Evolutionary conservation across 371 early-diverging fungal species (phyloP).

Genomic region (Actinomucor elegans): DNA sequence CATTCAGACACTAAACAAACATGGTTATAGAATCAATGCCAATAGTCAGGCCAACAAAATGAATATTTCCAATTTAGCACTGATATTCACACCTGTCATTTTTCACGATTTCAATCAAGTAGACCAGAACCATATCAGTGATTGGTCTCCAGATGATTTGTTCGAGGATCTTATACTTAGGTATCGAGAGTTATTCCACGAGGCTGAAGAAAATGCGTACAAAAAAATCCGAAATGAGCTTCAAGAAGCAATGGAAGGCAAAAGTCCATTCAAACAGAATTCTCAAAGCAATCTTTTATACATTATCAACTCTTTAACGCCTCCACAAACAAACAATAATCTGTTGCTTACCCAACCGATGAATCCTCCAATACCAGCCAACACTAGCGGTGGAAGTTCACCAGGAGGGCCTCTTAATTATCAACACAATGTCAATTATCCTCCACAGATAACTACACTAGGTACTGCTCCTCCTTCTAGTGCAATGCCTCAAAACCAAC

Average conservation of each 20-base stretch:
- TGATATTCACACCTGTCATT: conserved; percentile 62
- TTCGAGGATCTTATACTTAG: conserved; percentile 32
- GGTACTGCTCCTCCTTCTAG: not conserved
- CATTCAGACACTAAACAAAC: not conserved
- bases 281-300: conserved; percentile 25
- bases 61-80: conserved; percentile 55
- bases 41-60: conserved; percentile 54
- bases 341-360: conserved; percentile 20
- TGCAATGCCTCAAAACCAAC: not conserved
- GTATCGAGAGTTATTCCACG: conserved; percentile 18
- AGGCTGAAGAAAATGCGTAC: conserved; percentile 17
- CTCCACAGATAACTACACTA: conserved; percentile 12
- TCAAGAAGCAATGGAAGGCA: conserved; percentile 14
- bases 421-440: not conserved
- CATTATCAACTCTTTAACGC: not conserved
- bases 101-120: conserved; percentile 61
- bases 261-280: conserved; percentile 17
- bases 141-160: conserved; percentile 30
- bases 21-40: conserved; percentile 29
- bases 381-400: not conserved
- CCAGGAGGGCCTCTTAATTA: not conserved
- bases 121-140: conserved; percentile 11
- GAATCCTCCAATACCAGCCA: conserved; percentile 4
- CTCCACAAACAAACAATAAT: not conserved
- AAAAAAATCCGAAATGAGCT: conserved; percentile 12